Percentiles rank a stretch among this genome's conserved stretches.
These are phyloP conservation scores for Sisymbrium irio DNA, from an alignment of 345 rosid species.

Conservation along the genomic window DNA sequence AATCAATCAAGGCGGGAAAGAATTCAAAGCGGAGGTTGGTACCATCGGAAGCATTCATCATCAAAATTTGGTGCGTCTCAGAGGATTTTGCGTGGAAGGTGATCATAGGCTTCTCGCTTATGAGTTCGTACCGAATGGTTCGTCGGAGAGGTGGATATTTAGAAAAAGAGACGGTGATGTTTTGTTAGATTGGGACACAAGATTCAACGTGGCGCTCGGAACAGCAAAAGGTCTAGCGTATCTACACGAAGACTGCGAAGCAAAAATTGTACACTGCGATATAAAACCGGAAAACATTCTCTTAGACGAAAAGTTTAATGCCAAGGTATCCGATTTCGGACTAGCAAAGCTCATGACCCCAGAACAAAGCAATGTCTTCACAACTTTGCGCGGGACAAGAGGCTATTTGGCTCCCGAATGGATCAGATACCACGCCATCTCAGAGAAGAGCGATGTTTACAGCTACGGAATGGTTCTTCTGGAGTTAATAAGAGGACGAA, in stretches of 20 bases:
- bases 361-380: conserved; percentile 91
- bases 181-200: conserved; percentile 66
- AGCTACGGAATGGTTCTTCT: conserved; percentile 88
- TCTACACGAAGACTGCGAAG: conserved; percentile 85
- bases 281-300: conserved; percentile 94
- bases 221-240: conserved; percentile 93
- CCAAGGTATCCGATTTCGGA: conserved; percentile 95
- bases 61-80: conserved; percentile 76
- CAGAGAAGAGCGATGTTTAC: conserved; percentile 91
- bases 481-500: conserved; percentile 85
- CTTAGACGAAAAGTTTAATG: conserved; percentile 66
- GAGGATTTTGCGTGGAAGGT: conserved; percentile 91
- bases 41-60: conserved; percentile 94
- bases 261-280: conserved; percentile 81
- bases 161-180: conserved; percentile 43
- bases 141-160: conserved; percentile 92
- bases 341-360: conserved; percentile 88
- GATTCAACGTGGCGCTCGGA: conserved; percentile 73
- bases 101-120: conserved; percentile 77
- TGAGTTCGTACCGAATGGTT: conserved; percentile 79
- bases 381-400: conserved; percentile 85
- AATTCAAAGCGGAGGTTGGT: conserved; percentile 90
- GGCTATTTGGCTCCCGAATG: conserved; percentile 96
- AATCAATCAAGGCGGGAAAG: conserved; percentile 92
- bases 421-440: conserved; percentile 91